Conservation (phyloP, 139 green algal genomes). For the Chlorokybus atmophyticus region DNA sequence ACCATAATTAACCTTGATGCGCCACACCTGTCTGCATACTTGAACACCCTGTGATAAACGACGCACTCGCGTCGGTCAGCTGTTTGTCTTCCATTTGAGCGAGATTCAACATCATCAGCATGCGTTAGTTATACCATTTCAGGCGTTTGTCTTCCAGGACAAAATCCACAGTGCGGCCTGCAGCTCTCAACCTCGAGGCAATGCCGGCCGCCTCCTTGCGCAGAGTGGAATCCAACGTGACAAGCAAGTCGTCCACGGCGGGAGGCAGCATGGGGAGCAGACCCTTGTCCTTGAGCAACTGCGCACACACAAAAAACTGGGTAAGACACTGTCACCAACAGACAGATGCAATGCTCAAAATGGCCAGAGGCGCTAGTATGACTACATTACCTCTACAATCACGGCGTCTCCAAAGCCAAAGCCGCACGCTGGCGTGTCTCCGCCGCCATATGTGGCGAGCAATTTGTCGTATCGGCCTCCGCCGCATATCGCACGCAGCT, state of each 20-base stretch:
- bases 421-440: constrained; percentile 25
- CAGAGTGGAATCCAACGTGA: constrained; percentile 15
- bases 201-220: constrained; percentile 27
- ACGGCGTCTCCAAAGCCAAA: constrained; percentile 75
- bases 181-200: constrained; percentile 46
- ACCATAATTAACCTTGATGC: no score
- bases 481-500: constrained; percentile 89
- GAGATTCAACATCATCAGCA: no score
- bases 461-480: constrained; percentile 88
- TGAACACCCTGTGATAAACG: no score
- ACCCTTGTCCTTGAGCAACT: constrained; percentile 71
- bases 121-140: no score
- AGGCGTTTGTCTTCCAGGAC: constrained; percentile 82
- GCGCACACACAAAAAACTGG: constrained; percentile 3
- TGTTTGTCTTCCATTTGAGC: no score
- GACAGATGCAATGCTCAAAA: background rate
- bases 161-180: constrained; percentile 72
- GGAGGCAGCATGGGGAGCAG: constrained; percentile 32
- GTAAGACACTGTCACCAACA: background rate
- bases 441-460: constrained; percentile 46
- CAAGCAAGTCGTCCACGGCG: constrained; percentile 25
- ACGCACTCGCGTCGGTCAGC: no score
- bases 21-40: no score
- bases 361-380: background rate
- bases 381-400: background rate